Evolutionary conservation across 257 asterid species (phyloP), one percentile per base, ranked within the genome.

Genomic region (Lavandula angustifolia): DNA sequence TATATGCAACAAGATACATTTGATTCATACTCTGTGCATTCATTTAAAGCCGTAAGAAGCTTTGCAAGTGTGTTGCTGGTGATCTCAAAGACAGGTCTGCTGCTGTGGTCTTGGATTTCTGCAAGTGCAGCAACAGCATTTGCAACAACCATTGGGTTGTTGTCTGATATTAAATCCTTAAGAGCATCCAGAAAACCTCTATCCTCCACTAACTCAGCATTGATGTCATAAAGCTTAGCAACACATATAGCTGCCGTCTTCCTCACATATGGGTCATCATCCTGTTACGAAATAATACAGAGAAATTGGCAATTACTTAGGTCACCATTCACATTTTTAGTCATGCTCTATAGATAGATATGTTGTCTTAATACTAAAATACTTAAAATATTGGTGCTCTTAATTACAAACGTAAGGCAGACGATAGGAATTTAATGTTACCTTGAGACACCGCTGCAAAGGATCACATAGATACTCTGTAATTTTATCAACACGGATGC

Each of bases 171-270:
- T 69, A 94, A 85, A 81, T 94, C 99, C 87, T 88, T 91, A 67
- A 94, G 96, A 71, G 95, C 99, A 72, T 90, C 98, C 79, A 91
- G 80, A 76, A 94, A 94, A 58, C 99, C 99, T 81, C 99, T 82
- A 78, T 91, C 99, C 76, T 94, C 99, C 60, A 94, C 99, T 68
- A 94, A 82, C 84, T 94, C 99, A 33, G 98, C 99, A 80, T 94
- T 94, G 60, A 94, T 94, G 81, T 94, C 95, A 70, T 86, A 91
- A 71, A 94, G 99, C 75, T 94, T 94, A 75, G 99, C 97, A 76
- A 94, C 99, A 77, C 99, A 94, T 72, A 94, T 84, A 79, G 99
- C 99, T 75, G 99, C 99, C 33, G 99, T 94, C 78, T 94, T 94
- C 74, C 98, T 96, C 71, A 94, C 99, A 81, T 94, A 94, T 29